Evolutionary conservation across 139 green algal genomes (phyloP).

Genomic region (Klebsormidium nitens): DNA sequence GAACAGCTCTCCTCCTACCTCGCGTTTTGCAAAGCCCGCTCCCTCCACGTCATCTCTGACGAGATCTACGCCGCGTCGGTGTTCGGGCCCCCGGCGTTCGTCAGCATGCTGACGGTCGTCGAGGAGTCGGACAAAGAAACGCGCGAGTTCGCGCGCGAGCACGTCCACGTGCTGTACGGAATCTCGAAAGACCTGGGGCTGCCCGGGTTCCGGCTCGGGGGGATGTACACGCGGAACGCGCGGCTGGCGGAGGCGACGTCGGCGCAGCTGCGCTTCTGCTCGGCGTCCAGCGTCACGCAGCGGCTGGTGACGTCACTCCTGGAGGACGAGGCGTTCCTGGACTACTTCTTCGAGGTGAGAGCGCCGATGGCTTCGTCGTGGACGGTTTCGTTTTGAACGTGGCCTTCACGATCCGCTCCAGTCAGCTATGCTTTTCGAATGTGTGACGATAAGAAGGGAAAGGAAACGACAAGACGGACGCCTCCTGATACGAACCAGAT

Average conservation of each 20-base stretch:
- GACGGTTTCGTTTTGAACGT: too few species aligned
- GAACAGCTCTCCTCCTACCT: background rate
- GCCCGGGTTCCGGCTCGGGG: constrained; percentile 28
- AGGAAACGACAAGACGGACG: too few species aligned
- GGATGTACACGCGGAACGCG: constrained; percentile 14
- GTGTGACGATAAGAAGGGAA: too few species aligned
- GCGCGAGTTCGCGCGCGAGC: background rate
- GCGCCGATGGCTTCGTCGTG: too few species aligned
- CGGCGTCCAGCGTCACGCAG: background rate
- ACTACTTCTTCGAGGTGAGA: background rate
- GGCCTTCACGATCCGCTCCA: too few species aligned
- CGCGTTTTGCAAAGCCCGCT: constrained; percentile 9
- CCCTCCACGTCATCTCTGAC: constrained; percentile 39
- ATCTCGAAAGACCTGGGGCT: constrained; percentile 40
- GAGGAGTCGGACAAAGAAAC: background rate
- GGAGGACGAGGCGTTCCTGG: background rate
- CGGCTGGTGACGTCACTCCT: background rate
- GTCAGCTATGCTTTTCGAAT: too few species aligned
- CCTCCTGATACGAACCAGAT: too few species aligned
- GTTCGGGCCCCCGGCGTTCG: constrained; percentile 4
- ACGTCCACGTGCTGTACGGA: constrained; percentile 36
- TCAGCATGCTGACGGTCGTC: background rate
- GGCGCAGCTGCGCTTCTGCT: background rate
- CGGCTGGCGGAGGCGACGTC: background rate
- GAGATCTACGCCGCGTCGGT: constrained; percentile 38